These are phyloP conservation scores for Byssothecium circinans DNA, from an alignment of 2,329 filamentous ascomycete species.

Conservation along the genomic window DNA sequence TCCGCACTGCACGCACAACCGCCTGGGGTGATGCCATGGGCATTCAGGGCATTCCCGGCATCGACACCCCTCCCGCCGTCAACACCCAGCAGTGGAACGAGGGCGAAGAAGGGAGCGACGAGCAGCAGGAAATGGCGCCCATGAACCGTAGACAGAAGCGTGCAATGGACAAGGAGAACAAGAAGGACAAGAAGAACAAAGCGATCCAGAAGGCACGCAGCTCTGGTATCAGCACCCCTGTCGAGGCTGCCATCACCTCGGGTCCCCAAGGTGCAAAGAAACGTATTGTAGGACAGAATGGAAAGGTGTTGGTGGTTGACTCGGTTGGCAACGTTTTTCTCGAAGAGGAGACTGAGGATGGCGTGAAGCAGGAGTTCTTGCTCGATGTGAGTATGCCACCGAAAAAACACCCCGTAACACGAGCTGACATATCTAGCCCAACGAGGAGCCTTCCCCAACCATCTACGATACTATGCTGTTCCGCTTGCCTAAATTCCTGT, in stretches of 20 bases:
- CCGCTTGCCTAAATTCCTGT: constrained; percentile 75
- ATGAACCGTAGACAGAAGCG: constrained; percentile 83
- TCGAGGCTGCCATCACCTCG: constrained; percentile 53
- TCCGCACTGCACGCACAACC: constrained; percentile 81
- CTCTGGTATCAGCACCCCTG: constrained; percentile 57
- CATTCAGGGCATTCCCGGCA: constrained; percentile 66
- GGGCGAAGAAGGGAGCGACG: constrained; percentile 45
- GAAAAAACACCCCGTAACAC: constrained; percentile 18
- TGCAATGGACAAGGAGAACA: constrained; percentile 81
- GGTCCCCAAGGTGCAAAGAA: constrained; percentile 78
- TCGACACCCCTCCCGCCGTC: constrained; percentile 41
- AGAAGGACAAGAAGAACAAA: constrained; percentile 60
- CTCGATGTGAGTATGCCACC: constrained; percentile 70
- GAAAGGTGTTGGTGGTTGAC: constrained; percentile 92
- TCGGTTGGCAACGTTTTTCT: constrained; percentile 89
- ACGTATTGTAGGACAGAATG: constrained; percentile 89
- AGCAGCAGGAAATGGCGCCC: constrained; percentile 56
- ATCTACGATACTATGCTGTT: constrained; percentile 81
- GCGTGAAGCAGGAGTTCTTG: constrained; percentile 77
- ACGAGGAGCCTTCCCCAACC: constrained; percentile 77
- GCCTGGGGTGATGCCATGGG: constrained; percentile 85
- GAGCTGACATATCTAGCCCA: constrained; percentile 55
- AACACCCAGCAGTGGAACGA: constrained; percentile 35
- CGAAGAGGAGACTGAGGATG: constrained; percentile 89
- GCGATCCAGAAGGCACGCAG: constrained; percentile 59